Evolutionary conservation across 2,329 filamentous ascomycete genomes (phyloP), one percentile per base, ranked within the genome.

Genomic region (Hypoxylon sp.): DNA sequence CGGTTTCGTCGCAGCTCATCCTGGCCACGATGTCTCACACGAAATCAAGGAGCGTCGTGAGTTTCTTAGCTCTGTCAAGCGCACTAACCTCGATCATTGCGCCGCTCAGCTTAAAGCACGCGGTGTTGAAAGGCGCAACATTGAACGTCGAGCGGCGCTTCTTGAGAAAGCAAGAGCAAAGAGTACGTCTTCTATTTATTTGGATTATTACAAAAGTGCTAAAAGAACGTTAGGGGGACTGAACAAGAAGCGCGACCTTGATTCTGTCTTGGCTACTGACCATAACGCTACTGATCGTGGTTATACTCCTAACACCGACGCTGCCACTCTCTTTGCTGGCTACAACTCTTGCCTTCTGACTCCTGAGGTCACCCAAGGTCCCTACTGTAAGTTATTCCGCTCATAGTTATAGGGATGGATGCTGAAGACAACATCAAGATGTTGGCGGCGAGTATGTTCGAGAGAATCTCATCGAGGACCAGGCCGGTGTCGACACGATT

Each of bases 301-400:
- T 16, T 82, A 79, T 68, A 77, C 74, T 21, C 43, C 68, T 3
- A 65, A 73, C 56, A 81, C 80, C 12, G 71, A 76, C 16, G 71
- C 75, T 8, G 65, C 71, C 43, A 78, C 68, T 63, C 74, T 84
- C 27, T 84, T 84, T 61, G 74, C 78, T 1, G 76, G 75, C 59
- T 80, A 82, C 71, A 78, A 75, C 45, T 81, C 81, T 16, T 87
- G 84, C 66, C 76, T 85, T 25, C 76, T 87, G 27, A 82, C 79
- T n/a, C 83, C 84, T 0, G 84, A 87, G 71, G 81, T 82, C 19
- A 86, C 81, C 2, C 78, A 85, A 72, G 85, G 85, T 0, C 85
- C 85, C 19, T 87, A 86, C 77, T 87, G 78, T 78, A 70, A 67
- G 76, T 54, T 37, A n/a, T n/a, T 7, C 41, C 2, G 2, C 1